These are phyloP conservation scores for Zea luxurians DNA, from an alignment of 176 grass and related monocot species.

Conservation along the genomic window DNA sequence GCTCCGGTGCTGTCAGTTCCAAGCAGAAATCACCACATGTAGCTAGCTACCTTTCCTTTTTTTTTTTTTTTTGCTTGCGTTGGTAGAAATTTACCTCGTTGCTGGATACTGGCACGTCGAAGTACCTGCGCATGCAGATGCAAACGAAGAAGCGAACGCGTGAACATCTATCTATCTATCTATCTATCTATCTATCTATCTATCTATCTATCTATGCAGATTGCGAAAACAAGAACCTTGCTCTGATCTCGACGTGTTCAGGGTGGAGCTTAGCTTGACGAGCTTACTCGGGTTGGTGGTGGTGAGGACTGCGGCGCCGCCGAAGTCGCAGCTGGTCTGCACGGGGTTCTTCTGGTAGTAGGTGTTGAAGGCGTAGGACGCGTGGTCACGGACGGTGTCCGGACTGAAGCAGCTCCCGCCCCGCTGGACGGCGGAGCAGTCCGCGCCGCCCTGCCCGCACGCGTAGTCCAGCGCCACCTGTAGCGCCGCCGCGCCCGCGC, in stretches of 20 bases:
- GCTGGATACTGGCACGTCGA: conserved; percentile 56
- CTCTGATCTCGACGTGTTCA: not conserved
- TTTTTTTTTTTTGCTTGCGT: not conserved
- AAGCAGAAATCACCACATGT: not conserved
- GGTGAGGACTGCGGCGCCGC: conserved; percentile 61
- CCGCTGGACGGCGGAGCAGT: conserved; percentile 61
- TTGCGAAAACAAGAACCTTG: not conserved
- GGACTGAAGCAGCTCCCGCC: conserved; percentile 76
- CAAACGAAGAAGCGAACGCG: not conserved
- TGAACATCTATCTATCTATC: not conserved
- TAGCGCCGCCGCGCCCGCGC: conserved; percentile 50
- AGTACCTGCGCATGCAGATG: conserved; percentile 39
- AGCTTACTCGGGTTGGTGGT: conserved; percentile 70
- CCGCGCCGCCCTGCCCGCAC: conserved; percentile 62
- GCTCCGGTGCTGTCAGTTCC: conserved; percentile 56
- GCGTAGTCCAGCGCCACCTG: conserved; percentile 87
- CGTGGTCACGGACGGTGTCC: conserved; percentile 72
- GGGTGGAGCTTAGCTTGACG: too few species aligned
- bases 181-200: not conserved
- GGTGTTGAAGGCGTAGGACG: conserved; percentile 81
- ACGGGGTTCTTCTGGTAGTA: conserved; percentile 81
- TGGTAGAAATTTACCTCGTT: conserved; percentile 55
- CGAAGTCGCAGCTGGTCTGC: conserved; percentile 74
- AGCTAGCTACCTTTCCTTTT: not conserved
- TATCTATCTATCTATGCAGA: not conserved